A percentile compares a stretch with the other conserved stretches of the same genome.
phyloP scores from a whole-genome alignment of 2,329 filamentous ascomycete species.

The Amphichorda felina region DNA sequence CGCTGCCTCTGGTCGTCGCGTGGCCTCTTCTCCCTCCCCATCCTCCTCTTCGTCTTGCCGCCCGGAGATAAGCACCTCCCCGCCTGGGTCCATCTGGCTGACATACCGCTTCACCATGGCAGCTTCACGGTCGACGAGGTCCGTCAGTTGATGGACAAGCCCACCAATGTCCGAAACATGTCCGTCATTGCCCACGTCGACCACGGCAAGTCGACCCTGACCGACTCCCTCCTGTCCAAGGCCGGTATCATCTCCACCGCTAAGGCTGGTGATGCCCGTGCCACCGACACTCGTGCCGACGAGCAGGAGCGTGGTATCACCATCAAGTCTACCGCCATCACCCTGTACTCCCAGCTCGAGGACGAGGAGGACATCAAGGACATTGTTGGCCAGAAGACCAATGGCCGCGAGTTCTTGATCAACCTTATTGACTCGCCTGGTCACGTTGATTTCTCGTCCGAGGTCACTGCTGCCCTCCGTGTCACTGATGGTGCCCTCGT shows the following conservation, averaged over 20 bases:
- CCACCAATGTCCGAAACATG: constrained; percentile 81
- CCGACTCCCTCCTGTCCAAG: constrained; percentile 97
- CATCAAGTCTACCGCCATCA: constrained; percentile 99
- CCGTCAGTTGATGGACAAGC: constrained; percentile 67
- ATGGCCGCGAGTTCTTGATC: constrained; percentile 97
- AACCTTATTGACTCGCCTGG: constrained; percentile 99
- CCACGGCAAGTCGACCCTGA: constrained; percentile 99
- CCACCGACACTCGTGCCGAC: constrained; percentile 92
- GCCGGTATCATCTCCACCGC: constrained; percentile 98
- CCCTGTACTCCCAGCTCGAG: constrained; percentile 78
- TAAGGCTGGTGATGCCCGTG: constrained; percentile 91
- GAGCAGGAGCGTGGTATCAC: constrained; percentile 99
- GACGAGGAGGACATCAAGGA: constrained; percentile 88
- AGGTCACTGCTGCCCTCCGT: constrained; percentile 98
- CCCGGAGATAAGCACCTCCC: constrained; percentile 8
- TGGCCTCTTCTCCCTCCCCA: not conserved
- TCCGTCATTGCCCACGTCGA: constrained; percentile 99
- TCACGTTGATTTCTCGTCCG: constrained; percentile 99
- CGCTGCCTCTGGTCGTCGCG: not conserved
- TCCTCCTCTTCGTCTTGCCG: constrained; percentile 5
- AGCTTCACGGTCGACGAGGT: constrained; percentile 99
- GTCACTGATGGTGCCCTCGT: constrained; percentile 99
- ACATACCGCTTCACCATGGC: constrained; percentile 13
- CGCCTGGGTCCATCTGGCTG: constrained; percentile 3
- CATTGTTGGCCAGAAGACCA: constrained; percentile 74